These are phyloP conservation scores for Claviceps lovelessii DNA, from an alignment of 2,329 filamentous ascomycete genomes.

Conservation along the genomic window DNA sequence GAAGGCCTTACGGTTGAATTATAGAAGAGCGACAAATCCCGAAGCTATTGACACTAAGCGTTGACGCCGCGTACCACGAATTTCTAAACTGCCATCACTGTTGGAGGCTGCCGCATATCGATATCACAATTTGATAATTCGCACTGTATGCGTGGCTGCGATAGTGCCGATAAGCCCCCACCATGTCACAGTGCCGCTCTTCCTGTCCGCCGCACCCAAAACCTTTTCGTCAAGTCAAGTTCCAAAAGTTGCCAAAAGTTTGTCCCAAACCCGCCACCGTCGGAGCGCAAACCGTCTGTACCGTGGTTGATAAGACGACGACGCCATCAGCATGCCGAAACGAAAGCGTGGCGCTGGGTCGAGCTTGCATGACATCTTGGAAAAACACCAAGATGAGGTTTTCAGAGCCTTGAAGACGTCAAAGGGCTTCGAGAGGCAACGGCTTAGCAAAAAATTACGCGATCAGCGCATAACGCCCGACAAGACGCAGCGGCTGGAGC, in stretches of 20 bases:
- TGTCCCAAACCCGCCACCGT: not conserved
- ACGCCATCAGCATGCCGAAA: slow-evolving; percentile 34
- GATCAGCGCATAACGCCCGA: slow-evolving; percentile 31
- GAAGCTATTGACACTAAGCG: slow-evolving; percentile 10
- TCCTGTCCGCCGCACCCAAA: not conserved
- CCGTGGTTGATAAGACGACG: not conserved
- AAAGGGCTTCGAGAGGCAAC: slow-evolving; percentile 67
- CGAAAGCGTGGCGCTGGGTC: slow-evolving; percentile 36
- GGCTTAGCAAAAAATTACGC: slow-evolving; percentile 46
- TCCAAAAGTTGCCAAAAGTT: not conserved
- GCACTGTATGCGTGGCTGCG: not conserved
- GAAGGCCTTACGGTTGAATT: too few relatives aligned
- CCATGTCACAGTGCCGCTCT: not conserved
- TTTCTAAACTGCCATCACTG: too few relatives aligned
- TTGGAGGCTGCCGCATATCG: too few relatives aligned
- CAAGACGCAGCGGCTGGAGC: slow-evolving; percentile 46
- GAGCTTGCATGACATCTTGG: slow-evolving; percentile 34
- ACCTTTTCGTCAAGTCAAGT: not conserved
- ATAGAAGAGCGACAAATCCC: too few relatives aligned
- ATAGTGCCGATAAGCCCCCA: not conserved
- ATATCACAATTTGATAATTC: not conserved
- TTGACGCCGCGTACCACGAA: not conserved
- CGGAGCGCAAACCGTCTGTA: not conserved
- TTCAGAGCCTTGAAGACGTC: slow-evolving; percentile 55
- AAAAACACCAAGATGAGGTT: slow-evolving; percentile 44